phyloP scores from a whole-genome alignment of 2,329 filamentous ascomycete species.

The Beauveria medogensis region DNA sequence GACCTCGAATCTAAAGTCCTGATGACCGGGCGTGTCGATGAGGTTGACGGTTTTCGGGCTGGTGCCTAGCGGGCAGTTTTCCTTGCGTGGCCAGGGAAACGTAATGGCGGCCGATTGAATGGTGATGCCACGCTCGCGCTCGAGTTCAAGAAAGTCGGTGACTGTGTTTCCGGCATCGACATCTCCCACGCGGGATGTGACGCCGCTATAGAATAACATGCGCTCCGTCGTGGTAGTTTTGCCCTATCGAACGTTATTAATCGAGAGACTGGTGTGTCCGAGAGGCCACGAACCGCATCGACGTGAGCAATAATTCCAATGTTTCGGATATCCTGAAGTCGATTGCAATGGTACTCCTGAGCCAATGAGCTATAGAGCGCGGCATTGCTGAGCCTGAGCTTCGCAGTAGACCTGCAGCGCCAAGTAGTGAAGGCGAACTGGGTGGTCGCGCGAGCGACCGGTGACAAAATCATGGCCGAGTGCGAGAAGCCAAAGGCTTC shows the following conservation, averaged over 20 bases:
- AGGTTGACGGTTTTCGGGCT: slow-evolving; percentile 68
- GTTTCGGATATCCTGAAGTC: slow-evolving; percentile 62
- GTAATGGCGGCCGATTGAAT: slow-evolving; percentile 97
- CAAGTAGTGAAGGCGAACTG: background rate
- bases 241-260: slow-evolving; percentile 39
- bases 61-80: slow-evolving; percentile 30
- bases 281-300: slow-evolving; percentile 57
- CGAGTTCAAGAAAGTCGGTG: slow-evolving; percentile 91
- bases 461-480: background rate
- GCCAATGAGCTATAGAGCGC: slow-evolving; percentile 12
- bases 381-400: background rate
- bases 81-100: slow-evolving; percentile 75
- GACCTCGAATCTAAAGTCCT: slow-evolving; percentile 96
- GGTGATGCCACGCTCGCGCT: slow-evolving; percentile 87
- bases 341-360: slow-evolving; percentile 6
- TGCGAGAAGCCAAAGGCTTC: slow-evolving; percentile 9
- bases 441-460: background rate
- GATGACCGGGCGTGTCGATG: slow-evolving; percentile 94
- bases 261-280: background rate
- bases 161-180: slow-evolving; percentile 96
- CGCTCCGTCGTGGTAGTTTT: slow-evolving; percentile 99
- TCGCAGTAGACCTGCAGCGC: background rate
- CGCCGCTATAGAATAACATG: slow-evolving; percentile 95
- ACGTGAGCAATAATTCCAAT: slow-evolving; percentile 99
- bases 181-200: slow-evolving; percentile 82